Conservation (phyloP, 2,329 filamentous ascomycete species). For the Cadophora luteo-olivacea region DNA sequence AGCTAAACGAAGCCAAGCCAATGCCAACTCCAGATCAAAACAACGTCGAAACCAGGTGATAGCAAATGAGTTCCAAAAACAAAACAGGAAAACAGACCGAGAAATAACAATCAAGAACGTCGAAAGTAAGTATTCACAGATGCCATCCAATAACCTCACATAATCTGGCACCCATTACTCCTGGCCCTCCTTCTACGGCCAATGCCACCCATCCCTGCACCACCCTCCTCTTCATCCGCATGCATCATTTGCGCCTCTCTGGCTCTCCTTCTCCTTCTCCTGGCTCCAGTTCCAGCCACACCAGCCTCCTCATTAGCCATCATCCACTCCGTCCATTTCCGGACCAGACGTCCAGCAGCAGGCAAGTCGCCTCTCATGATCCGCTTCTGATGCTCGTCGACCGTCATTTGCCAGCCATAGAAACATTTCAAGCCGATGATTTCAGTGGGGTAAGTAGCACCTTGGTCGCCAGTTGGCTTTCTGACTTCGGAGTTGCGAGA, state of each 20-base stretch:
- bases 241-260: slow-evolving; percentile 83
- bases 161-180: slow-evolving; percentile 68
- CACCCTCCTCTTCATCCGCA: slow-evolving; percentile 79
- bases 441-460: slow-evolving; percentile 68
- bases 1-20: neutral
- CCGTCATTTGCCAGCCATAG: slow-evolving; percentile 93
- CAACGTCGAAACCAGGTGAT: neutral
- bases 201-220: slow-evolving; percentile 50
- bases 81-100: neutral
- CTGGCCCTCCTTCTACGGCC: slow-evolving; percentile 65
- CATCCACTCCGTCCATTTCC: slow-evolving; percentile 95
- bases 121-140: neutral
- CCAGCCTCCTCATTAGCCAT: slow-evolving; percentile 87
- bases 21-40: neutral
- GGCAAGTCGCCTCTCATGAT: slow-evolving; percentile 78
- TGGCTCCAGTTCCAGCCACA: slow-evolving; percentile 66
- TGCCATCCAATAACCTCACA: slow-evolving; percentile 54
- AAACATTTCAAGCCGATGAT: slow-evolving; percentile 91
- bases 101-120: neutral
- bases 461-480: slow-evolving; percentile 48
- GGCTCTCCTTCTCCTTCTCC: slow-evolving; percentile 76
- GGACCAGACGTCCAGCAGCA: slow-evolving; percentile 79
- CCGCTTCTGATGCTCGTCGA: slow-evolving; percentile 90
- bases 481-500: slow-evolving; percentile 81
- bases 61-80: neutral